Percentiles rank a stretch among this genome's conserved stretches.
These are phyloP conservation scores for Monilinia polystroma DNA, from an alignment of 2,329 filamentous ascomycete species.

Conservation along the genomic window DNA sequence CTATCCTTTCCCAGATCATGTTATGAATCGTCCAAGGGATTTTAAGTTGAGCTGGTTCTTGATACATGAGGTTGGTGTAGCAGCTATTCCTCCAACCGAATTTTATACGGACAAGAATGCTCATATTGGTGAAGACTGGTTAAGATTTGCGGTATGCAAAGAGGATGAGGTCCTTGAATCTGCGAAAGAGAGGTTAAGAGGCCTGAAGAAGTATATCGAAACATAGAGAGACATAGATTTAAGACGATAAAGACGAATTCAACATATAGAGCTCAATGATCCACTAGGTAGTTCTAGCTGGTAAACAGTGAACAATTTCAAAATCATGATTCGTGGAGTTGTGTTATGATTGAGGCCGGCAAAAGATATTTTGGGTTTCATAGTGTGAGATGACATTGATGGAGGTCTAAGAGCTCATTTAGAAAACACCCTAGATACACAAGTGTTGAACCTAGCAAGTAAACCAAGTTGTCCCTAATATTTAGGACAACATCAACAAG, in stretches of 20 bases:
- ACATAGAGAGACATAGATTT: conserved; percentile 51
- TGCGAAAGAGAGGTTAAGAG: conserved; percentile 68
- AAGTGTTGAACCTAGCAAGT: not conserved
- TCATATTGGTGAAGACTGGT: conserved; percentile 85
- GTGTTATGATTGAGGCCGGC: not conserved
- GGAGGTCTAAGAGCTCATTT: not conserved
- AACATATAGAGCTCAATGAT: not conserved
- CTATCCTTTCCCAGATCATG: conserved; percentile 88
- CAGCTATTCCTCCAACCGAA: conserved; percentile 93
- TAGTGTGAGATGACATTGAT: not conserved
- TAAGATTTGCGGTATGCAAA: conserved; percentile 96
- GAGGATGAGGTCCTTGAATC: conserved; percentile 79
- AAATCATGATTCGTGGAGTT: not conserved
- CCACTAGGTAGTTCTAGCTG: conserved; percentile 1
- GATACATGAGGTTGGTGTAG: conserved; percentile 93
- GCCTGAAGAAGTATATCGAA: conserved; percentile 48
- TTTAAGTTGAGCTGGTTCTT: conserved; percentile 96
- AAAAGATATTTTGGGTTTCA: not conserved
- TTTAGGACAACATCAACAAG: not conserved
- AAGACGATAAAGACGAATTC: not conserved
- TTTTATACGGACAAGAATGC: conserved; percentile 89
- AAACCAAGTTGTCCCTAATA: not conserved
- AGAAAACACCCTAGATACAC: not conserved
- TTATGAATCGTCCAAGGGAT: conserved; percentile 81
- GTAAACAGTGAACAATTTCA: not conserved